Evolutionary conservation across 2,329 filamentous ascomycete genomes (phyloP).

Genomic region (Botryotinia calthae): DNA sequence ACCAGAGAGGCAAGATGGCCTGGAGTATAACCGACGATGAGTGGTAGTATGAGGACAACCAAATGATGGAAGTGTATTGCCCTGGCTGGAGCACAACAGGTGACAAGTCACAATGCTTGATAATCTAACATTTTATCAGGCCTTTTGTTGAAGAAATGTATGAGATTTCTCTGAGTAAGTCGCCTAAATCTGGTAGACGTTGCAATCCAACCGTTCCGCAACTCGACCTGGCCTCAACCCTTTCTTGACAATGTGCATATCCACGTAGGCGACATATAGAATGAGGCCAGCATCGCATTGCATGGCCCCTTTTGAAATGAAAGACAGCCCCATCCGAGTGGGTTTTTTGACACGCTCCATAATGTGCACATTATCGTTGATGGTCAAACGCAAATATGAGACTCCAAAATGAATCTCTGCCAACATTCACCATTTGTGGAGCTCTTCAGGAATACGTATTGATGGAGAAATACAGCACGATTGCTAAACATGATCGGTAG

Average conservation of each 20-base stretch:
- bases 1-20: not conserved
- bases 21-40: not conserved
- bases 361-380: not conserved
- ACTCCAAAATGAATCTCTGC: not conserved
- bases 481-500: not conserved
- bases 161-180: too few relatives aligned
- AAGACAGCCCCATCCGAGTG: not conserved
- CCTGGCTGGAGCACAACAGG: not conserved
- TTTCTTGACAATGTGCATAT: not conserved
- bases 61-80: not conserved
- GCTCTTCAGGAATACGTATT: not conserved
- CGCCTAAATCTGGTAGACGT: not conserved
- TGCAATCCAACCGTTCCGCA: not conserved
- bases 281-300: slow-evolving; percentile 1
- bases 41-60: not conserved
- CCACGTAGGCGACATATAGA: not conserved
- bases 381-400: not conserved
- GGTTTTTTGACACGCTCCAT: not conserved
- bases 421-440: not conserved
- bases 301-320: not conserved
- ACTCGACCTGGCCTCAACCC: not conserved
- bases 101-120: not conserved
- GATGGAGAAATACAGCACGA: not conserved
- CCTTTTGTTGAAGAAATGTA: not conserved
- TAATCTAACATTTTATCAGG: not conserved